phyloP scores from a whole-genome alignment of 2,329 filamentous ascomycete species.

The Aspergillus niger region DNA sequence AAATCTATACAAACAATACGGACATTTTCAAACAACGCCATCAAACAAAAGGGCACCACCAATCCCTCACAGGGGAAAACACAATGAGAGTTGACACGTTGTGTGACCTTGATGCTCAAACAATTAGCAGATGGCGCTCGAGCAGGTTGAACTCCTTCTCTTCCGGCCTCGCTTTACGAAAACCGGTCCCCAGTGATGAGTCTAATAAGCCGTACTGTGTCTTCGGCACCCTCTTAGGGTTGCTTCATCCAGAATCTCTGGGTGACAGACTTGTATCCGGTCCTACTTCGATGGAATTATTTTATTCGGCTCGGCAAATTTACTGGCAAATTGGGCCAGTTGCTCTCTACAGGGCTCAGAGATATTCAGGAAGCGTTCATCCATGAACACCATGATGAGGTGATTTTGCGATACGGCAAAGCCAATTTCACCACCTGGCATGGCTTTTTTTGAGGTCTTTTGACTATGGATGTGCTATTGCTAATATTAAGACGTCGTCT shows the following conservation, averaged over 20 bases:
- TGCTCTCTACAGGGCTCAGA: neutral
- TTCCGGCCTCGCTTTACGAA: neutral
- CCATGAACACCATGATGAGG: neutral
- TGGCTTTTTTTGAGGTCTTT: neutral
- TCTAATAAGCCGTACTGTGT: neutral
- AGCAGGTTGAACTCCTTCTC: neutral
- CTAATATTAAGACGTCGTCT: conserved; percentile 7
- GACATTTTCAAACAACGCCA: neutral
- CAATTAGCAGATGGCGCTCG: neutral
- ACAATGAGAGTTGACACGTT: neutral
- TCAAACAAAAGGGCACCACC: neutral
- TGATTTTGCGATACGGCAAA: neutral
- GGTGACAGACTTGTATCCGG: neutral
- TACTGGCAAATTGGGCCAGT: neutral
- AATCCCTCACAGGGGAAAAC: neutral
- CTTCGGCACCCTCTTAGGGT: neutral
- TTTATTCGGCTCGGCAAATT: neutral
- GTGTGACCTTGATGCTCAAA: neutral
- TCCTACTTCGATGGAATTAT: neutral
- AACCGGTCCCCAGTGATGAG: neutral
- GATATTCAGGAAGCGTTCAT: neutral
- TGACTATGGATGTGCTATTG: neutral
- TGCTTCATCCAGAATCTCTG: neutral
- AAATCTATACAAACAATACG: neutral
- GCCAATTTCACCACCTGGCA: neutral